Evolutionary conservation across 2,329 filamentous ascomycete genomes (phyloP).

Genomic region (Venturia nashicola): DNA sequence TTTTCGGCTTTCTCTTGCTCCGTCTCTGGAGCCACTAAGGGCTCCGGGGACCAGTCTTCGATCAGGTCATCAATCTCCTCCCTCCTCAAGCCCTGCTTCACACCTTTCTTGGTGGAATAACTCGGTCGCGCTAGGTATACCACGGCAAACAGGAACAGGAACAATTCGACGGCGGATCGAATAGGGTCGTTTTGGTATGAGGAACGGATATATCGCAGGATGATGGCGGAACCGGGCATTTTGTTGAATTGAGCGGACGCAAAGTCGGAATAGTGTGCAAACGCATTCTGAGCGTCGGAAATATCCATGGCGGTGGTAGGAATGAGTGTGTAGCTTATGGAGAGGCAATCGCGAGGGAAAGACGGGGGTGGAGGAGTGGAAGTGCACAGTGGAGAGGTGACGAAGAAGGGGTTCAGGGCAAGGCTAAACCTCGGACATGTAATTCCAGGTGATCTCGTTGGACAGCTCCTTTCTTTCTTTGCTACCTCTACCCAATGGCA

Average conservation of each 20-base stretch:
- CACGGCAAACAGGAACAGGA: slow-evolving; percentile 90
- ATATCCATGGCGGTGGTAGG: background rate
- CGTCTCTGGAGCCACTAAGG: slow-evolving; percentile 65
- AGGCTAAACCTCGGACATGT: background rate
- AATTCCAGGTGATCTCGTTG: background rate
- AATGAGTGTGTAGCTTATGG: background rate
- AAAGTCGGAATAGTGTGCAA: slow-evolving; percentile 18
- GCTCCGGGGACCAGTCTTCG: slow-evolving; percentile 92
- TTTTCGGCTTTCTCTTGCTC: slow-evolving; percentile 67
- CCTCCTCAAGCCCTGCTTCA: slow-evolving; percentile 78
- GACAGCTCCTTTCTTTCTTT: background rate
- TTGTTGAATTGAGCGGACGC: slow-evolving; percentile 64
- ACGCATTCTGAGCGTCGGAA: slow-evolving; percentile 1
- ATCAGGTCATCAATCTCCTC: slow-evolving; percentile 97
- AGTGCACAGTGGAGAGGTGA: background rate
- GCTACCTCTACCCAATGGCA: too few species aligned
- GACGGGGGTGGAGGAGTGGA: background rate
- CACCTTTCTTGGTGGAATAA: slow-evolving; percentile 83
- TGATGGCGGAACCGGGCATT: slow-evolving; percentile 84
- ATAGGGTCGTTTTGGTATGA: slow-evolving; percentile 97
- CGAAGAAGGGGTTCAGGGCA: background rate
- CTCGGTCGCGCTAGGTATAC: slow-evolving; percentile 84
- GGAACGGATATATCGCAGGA: slow-evolving; percentile 89
- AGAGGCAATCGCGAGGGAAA: background rate
- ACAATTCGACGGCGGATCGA: slow-evolving; percentile 81